Evolutionary conservation across 2,329 filamentous ascomycete species (phyloP).

Genomic region (Xylaria sp.): DNA sequence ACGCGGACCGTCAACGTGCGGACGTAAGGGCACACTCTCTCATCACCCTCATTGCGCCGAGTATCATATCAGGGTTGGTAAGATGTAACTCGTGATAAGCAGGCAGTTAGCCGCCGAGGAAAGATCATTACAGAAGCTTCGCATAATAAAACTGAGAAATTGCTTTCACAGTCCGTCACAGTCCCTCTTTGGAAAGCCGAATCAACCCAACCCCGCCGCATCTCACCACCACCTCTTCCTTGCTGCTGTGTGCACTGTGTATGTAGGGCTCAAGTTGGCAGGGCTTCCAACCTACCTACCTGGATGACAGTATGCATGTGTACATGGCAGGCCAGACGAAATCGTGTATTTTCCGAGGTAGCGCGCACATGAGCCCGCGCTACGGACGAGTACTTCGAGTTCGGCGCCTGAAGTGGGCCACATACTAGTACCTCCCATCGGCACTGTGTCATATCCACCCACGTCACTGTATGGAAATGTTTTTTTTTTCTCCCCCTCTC

Average conservation of each 20-base stretch:
- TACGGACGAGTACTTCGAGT: not conserved
- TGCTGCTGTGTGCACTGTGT: not conserved
- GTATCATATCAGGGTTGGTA: constrained; percentile 4
- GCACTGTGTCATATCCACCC: not conserved
- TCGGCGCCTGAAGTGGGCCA: not conserved
- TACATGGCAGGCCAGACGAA: not conserved
- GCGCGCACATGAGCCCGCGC: not conserved
- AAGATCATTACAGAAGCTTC: constrained; percentile 20
- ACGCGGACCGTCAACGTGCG: no score
- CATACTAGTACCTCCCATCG: not conserved
- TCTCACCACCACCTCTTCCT: constrained; percentile 25
- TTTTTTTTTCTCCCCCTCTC: no score
- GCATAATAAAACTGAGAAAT: constrained; percentile 22
- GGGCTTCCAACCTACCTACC: not conserved
- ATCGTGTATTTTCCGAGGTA: not conserved
- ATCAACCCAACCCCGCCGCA: constrained; percentile 26
- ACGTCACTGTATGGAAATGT: not conserved
- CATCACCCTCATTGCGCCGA: constrained; percentile 7
- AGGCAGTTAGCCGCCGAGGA: constrained; percentile 18
- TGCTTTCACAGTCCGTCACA: constrained; percentile 17
- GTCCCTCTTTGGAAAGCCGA: constrained; percentile 25
- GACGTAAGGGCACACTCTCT: constrained; percentile 12
- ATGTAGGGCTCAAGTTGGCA: not conserved
- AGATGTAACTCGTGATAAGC: no score
- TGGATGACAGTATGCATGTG: not conserved